Evolutionary conservation across 2,329 filamentous ascomycete species (phyloP), one percentile per base, ranked within the genome.

Genomic region (Knufia petricola): DNA sequence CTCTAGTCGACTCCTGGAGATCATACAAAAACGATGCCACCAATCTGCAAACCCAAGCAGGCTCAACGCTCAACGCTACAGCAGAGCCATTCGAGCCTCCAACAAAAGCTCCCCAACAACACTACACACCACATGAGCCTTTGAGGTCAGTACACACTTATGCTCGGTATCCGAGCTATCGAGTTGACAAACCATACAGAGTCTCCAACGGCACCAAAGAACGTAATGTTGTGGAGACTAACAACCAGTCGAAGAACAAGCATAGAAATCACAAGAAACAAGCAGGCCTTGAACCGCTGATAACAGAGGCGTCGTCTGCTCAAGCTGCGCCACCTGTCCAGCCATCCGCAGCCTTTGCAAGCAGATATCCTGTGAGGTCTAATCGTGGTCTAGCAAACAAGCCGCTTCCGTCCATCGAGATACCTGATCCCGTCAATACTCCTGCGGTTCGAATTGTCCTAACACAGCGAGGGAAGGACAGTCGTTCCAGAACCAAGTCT

Each of bases 171-270:
- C 46, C 57, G 40, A 50, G 46, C 39, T 55, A 56, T 55, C 55
- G 55, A 51, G 51, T 59, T 59, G 44, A 59, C 55, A 58, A 58
- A 32, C 12, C 46, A 42, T 54, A 56, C 46, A 57, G 55, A 47
- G 30, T 50, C 8, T 50, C 51, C 15, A 40, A 53, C 51, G 52
- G 52, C 24, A 48, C 23, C 10, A 38, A 21, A 20, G 49, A 54
- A 38, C 49, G 50, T 24, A 38, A 49, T 24, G 23, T 48, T 28
- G 20, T 52, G 9, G 46, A 55, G 23, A 48, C 20, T 40, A 36
- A 23, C 41, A 20, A 12, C 12, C 12, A 13, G 36, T 20, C 41
- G 4, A 30, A 32, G n/a, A 30, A 31, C 2, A 20, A 31, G n/a
- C 31, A 31, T 12, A 44, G 19, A 17, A 31, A 44, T 15, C 15